Percentiles rank a stretch among this genome's conserved stretches.
phyloP scores from a whole-genome alignment of 148 eudicot genomes.

The Nepenthes gracilis region DNA sequence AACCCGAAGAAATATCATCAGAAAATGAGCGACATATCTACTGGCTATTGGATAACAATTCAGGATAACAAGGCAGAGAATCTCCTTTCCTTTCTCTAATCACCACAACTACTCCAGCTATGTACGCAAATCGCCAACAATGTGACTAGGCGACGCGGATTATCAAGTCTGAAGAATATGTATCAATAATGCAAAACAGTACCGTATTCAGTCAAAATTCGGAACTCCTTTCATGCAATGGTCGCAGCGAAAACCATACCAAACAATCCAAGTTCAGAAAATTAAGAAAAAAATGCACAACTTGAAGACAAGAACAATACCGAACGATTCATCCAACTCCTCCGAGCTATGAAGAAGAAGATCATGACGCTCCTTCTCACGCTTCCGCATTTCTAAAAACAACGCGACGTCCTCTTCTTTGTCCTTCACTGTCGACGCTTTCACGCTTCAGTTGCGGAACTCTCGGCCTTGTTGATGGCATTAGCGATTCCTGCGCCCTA shows the following conservation, averaged over 20 bases:
- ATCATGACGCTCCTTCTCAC: constrained; percentile 68
- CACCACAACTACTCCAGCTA: no score
- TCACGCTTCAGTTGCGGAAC: constrained; percentile 40
- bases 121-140: no score
- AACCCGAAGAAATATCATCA: no score
- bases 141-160: no score
- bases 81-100: no score
- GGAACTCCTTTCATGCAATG: no score
- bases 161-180: no score
- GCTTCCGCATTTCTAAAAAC: constrained; percentile 83
- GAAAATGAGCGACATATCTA: no score
- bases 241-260: neutral
- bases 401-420: constrained; percentile 84
- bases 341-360: constrained; percentile 57
- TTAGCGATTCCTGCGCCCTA: constrained; percentile 63
- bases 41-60: no score
- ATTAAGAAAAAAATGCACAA: neutral
- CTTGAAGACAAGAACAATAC: constrained; percentile 14
- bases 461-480: constrained; percentile 46
- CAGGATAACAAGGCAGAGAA: no score
- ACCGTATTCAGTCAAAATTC: no score
- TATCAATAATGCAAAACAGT: no score
- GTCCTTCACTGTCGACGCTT: constrained; percentile 46
- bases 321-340: constrained; percentile 46
- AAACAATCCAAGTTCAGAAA: neutral